Evolutionary conservation across 179 eudicot genomes (phyloP), one percentile per base, ranked within the genome.

Genomic region (Nepenthes alata): DNA sequence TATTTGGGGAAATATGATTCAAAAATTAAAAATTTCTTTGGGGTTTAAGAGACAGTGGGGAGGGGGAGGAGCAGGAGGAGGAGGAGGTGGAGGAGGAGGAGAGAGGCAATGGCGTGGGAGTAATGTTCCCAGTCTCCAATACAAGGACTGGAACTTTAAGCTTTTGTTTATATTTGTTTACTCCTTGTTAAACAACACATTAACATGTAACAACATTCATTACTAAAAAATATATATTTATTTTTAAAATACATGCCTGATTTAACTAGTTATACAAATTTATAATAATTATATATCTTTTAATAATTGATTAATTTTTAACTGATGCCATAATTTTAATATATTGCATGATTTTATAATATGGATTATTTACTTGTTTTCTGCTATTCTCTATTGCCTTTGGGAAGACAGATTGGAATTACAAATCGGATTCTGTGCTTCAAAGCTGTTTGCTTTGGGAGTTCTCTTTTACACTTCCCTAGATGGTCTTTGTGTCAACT

Each of bases 401-500:
- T 74, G 72, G 76, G 70, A 52, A 57, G 77, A 73, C 67, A 73
- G 70, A 78, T 55, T 25, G 75, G 78, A 79, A 79, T 79, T 76
- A 74, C 76, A 85, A 67, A 68, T 60, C 66, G 70, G 74, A 70
- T 68, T 76, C 63, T 68, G 84, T 84, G 62, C 61, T 75, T 65
- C 72, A 81, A 78, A 80, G 81, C 74, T 75, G 63, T 64, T 75
- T 80, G 80, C 91, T 80, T 85, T 83, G 60, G 66, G 47, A 62
- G 71, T 64, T 62, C 72, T 78, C 76, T 74, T 72, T 86, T 82
- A 69, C 96, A 77, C 75, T 74, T 82, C 82, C 90, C 94, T 72
- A 89, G 77, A 86, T 82, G 80, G 78, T 84, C 90, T 79, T 77
- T 72, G 74, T 78, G 86, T 80, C 88, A 78, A 65, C 70, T 44